Percentiles rank a stretch among this genome's conserved stretches.
Evolutionary conservation across 371 early-diverging fungal species (phyloP).

Genomic region (Fennellomyces sp.): DNA sequence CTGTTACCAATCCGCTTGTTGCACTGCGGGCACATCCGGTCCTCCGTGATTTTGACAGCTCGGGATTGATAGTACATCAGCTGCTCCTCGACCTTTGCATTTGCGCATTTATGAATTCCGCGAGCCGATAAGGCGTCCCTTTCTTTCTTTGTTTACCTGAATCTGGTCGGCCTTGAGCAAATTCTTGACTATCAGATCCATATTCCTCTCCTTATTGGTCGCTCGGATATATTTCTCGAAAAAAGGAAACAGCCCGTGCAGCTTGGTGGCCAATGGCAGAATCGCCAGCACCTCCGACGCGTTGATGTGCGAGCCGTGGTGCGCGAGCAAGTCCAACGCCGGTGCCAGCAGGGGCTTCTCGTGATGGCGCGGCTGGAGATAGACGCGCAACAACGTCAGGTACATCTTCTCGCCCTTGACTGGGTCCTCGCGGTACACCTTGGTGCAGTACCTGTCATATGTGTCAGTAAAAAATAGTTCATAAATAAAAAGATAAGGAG

Average conservation of each 20-base stretch:
- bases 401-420: conserved; percentile 65
- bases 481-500: background rate
- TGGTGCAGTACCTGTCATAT: conserved; percentile 68
- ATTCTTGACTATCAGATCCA: conserved; percentile 72
- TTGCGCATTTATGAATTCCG: too few relatives aligned
- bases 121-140: too few relatives aligned
- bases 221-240: conserved; percentile 74
- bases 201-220: conserved; percentile 63
- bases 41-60: conserved; percentile 75
- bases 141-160: too few relatives aligned
- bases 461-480: background rate
- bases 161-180: conserved; percentile 69
- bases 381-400: conserved; percentile 64
- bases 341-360: conserved; percentile 62
- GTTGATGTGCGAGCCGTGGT: conserved; percentile 75
- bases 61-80: conserved; percentile 64
- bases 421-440: conserved; percentile 59
- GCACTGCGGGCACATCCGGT: conserved; percentile 82
- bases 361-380: conserved; percentile 56
- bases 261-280: conserved; percentile 55
- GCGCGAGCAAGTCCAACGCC: conserved; percentile 63
- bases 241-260: conserved; percentile 64
- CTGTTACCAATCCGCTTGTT: conserved; percentile 81
- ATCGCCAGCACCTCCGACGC: conserved; percentile 55
- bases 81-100: conserved; percentile 67